Percentiles rank a stretch among this genome's conserved stretches.
Evolutionary conservation across 441 rosid species (phyloP).

Genomic region (Rhodomyrtus psidioides): DNA sequence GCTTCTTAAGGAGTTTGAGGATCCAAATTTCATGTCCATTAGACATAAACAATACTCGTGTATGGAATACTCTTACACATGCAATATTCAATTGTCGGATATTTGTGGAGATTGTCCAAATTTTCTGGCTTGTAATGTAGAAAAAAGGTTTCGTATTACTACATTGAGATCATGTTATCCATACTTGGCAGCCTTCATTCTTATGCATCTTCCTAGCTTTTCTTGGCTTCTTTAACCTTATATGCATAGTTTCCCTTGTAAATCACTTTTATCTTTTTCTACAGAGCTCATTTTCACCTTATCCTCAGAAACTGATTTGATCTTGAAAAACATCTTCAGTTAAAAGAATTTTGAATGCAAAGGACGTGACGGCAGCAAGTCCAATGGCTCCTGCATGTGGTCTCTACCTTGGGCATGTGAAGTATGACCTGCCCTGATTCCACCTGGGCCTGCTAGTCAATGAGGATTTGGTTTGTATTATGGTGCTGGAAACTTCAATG

Average conservation of each 20-base stretch:
- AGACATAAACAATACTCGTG: neutral
- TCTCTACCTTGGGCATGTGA: conserved; percentile 78
- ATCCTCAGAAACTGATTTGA: neutral
- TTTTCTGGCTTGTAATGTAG: neutral
- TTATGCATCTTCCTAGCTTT: neutral
- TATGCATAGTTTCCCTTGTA: neutral
- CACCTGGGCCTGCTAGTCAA: neutral
- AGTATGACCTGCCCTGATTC: conserved; percentile 51
- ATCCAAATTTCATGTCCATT: neutral
- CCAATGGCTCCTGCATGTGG: conserved; percentile 94
- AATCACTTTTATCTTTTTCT: neutral
- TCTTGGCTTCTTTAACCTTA: neutral
- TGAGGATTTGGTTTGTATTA: neutral
- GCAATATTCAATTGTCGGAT: neutral
- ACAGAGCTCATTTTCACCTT: neutral
- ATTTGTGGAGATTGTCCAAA: neutral
- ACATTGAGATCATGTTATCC: neutral
- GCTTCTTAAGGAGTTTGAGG: neutral
- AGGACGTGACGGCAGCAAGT: conserved; percentile 59
- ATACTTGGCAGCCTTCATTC: neutral
- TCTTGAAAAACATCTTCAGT: conserved; percentile 25
- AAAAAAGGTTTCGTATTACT: neutral
- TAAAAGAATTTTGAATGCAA: conserved; percentile 61
- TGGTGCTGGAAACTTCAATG: neutral
- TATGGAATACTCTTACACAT: neutral